phyloP scores from a whole-genome alignment of 768 basidiomycete species.

The Mycena polygramma region DNA sequence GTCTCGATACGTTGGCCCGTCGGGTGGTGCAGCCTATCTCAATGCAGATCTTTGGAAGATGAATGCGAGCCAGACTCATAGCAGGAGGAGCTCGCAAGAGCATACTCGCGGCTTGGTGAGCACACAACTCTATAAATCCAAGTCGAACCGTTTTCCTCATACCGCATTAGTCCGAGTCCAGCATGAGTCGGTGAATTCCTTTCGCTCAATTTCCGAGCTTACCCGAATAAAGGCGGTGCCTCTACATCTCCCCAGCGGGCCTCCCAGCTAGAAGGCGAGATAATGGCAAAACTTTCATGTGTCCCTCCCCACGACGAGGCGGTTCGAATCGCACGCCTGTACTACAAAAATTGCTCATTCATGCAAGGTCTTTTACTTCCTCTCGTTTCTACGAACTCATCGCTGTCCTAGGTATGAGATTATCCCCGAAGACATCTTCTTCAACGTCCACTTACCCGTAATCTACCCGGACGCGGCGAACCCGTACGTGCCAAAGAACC shows the following conservation, averaged over 20 bases:
- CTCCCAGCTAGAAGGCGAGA: conserved; percentile 27
- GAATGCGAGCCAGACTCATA: conserved; percentile 16
- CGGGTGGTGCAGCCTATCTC: conserved; percentile 42
- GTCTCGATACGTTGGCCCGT: conserved; percentile 42
- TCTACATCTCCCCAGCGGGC: conserved; percentile 1
- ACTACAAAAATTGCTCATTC: conserved; percentile 39
- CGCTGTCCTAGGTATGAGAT: conserved; percentile 37
- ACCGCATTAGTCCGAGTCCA: not conserved
- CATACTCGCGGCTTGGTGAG: conserved; percentile 9
- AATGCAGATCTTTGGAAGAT: conserved; percentile 40
- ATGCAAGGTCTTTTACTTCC: conserved; percentile 30
- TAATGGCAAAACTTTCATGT: conserved; percentile 32
- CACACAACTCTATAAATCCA: not conserved
- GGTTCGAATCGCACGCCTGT: conserved; percentile 34
- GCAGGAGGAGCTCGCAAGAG: conserved; percentile 17
- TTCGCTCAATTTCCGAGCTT: not conserved
- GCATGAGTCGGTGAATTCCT: conserved; percentile 4
- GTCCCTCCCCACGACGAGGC: conserved; percentile 40
- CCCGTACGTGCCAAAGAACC: conserved; percentile 29
- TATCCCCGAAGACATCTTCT: conserved; percentile 38
- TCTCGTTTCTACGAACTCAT: not conserved
- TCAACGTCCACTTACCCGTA: conserved; percentile 38
- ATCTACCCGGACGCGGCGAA: conserved; percentile 32
- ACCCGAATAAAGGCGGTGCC: not conserved
- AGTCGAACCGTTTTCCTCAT: not conserved